These are phyloP conservation scores for Aspergillus ellipticus DNA, from an alignment of 495 filamentous ascomycete species.

Conservation along the genomic window DNA sequence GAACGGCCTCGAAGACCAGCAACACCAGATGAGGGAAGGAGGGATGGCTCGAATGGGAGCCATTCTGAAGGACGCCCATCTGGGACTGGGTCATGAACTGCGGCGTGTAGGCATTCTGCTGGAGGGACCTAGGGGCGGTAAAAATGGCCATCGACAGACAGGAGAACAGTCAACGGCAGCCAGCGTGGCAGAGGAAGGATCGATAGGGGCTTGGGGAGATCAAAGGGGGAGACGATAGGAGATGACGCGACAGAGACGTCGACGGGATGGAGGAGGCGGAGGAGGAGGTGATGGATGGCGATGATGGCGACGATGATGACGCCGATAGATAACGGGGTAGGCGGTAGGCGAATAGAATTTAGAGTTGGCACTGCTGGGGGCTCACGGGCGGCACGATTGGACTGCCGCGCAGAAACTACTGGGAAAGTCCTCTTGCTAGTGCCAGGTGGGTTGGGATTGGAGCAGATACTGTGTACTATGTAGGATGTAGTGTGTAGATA, in stretches of 20 bases:
- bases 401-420: not conserved
- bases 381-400: not conserved
- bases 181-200: not conserved
- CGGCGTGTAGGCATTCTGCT: conserved; percentile 49
- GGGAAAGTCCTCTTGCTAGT: not conserved
- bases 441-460: not conserved
- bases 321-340: conserved; percentile 1
- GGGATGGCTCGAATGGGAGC: conserved; percentile 51
- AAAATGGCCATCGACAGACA: conserved; percentile 46
- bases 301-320: not conserved
- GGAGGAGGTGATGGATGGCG: not conserved
- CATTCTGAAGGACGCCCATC: conserved; percentile 27
- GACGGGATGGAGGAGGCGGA: not conserved
- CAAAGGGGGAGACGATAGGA: not conserved
- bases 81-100: conserved; percentile 30
- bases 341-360: conserved; percentile 4
- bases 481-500: no score
- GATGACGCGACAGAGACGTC: not conserved
- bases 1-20: conserved; percentile 91
- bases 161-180: conserved; percentile 1
- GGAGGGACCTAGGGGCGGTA: conserved; percentile 63
- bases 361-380: not conserved
- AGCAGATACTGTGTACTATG: no score
- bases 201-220: not conserved
- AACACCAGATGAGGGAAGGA: conserved; percentile 72